Evolutionary conservation across 768 basidiomycete genomes (phyloP).

Genomic region (Clavulina sp.): DNA sequence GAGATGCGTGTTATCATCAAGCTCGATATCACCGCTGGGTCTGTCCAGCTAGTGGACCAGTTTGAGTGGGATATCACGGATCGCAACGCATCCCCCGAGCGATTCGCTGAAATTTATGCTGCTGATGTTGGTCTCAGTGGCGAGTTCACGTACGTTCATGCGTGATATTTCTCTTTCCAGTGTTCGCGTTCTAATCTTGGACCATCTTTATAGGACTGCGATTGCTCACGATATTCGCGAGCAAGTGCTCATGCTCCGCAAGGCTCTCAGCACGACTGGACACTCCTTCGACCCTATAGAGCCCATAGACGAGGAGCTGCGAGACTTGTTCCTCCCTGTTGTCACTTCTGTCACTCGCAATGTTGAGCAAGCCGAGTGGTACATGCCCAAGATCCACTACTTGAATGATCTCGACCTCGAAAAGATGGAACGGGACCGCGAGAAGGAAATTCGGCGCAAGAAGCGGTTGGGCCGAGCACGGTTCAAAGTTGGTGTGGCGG

Average conservation of each 20-base stretch:
- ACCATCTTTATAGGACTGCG: conserved; percentile 47
- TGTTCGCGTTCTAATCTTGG: conserved; percentile 1
- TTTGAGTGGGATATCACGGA: conserved; percentile 97
- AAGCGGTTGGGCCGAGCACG: conserved; percentile 74
- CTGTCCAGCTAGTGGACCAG: conserved; percentile 85
- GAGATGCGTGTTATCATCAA: conserved; percentile 89
- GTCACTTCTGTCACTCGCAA: conserved; percentile 53
- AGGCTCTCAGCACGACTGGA: conserved; percentile 78
- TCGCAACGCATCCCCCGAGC: conserved; percentile 64
- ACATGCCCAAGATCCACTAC: conserved; percentile 78
- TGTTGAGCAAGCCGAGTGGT: conserved; percentile 57
- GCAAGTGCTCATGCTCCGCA: conserved; percentile 81
- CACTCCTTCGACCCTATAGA: conserved; percentile 65
- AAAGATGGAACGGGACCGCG: conserved; percentile 76
- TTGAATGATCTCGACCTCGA: conserved; percentile 83
- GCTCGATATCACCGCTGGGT: conserved; percentile 91
- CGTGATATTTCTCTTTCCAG: neutral
- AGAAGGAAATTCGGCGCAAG: conserved; percentile 70
- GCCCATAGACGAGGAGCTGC: conserved; percentile 80
- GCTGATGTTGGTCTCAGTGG: conserved; percentile 77
- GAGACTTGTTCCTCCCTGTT: conserved; percentile 75
- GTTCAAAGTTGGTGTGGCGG: conserved; percentile 63
- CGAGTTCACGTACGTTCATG: conserved; percentile 65
- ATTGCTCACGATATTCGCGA: conserved; percentile 92
- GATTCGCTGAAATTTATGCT: conserved; percentile 75